Evolutionary conservation across 352 stramenopile genomes (phyloP), one percentile per base, ranked within the genome.

Genomic region (Phytopythium mirpurense): DNA sequence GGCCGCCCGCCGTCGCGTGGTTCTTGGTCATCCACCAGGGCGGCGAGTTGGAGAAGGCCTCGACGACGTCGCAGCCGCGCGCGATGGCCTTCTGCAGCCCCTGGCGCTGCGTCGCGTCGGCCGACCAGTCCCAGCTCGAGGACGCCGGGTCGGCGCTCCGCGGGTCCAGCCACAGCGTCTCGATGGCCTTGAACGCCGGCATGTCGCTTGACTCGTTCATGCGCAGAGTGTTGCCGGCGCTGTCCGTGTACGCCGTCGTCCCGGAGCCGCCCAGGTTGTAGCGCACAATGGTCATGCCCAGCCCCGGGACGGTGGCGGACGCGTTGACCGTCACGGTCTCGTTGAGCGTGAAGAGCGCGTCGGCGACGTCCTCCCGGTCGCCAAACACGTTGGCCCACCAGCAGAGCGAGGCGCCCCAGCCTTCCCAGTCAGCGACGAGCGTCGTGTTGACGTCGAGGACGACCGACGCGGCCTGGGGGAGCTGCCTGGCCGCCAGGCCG

Each of bases 1-100:
- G 53, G 36, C 63, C 72, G 35, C 75, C 75, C 14, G 75, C 72
- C 14, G 73, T 74, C 0, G 72, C 68, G 45, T 73, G 59, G 55
- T 84, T 84, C 53, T 62, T 67, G 31, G 59, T 79, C 75, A 84
- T 86, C 75, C 75, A 86, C 75, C 75, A 86, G 14, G 75, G 75
- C 6, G 72, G 72, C 40, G 75, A 70, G 51, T 86, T 84, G 5
- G 72, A 79, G 43, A 83, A 84, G 0, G 70, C 70, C 35, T 86
- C 75, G 4, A 74, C 56, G 26, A 76, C 19, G 60, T 78, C 68
- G 11, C 58, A 66, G 19, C 61, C 72, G 26, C 75, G 72, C 11
- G 63, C 34, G 19, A 61, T 69, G 15, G 72, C 75, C 15, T 70
- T 46, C n/a, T 59, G 26, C 10, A 86, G 51, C 58, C 81, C 71